Evolutionary conservation across 2,329 filamentous ascomycete genomes (phyloP), one percentile per base, ranked within the genome.

Genomic region (Hypocrella siamensis): DNA sequence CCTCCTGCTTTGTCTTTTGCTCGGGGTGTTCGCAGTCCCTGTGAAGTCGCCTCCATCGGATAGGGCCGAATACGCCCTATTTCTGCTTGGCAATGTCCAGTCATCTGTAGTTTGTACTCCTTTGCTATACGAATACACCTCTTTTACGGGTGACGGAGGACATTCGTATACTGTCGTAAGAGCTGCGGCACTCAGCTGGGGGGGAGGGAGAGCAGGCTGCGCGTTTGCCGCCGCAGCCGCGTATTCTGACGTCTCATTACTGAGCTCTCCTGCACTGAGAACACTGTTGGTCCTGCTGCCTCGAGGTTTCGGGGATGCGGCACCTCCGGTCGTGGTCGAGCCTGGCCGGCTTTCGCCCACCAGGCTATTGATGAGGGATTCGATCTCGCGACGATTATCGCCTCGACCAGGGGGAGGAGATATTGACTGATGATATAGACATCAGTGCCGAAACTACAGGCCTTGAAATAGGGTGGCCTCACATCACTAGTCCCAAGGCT

Each of bases 81-180:
- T 57, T 19, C 65, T 61, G 21, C 65, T 59, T 18, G 67, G 59
- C 35, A 64, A 61, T 14, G 65, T 62, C 73, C 81, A 81, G 39
- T 78, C 74, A 46, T 84, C 79, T 16, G 79, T 74, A 12, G 90
- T 94, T 56, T 98, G 92, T 16, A 96, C 85, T 34, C 77, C 86
- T 60, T 94, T 96, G 65, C 82, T 96, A 64, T 98, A 98, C 32
- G 85, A 93, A 48, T 93, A 85, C 37, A 93, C 66, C 54, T 98
- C 90, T 41, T 79, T 73, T 34, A 78, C 71, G 21, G 79, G 75
- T 15, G 75, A 78, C 1, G 81, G 79, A 2, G 79, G 74, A 40
- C 75, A 80, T 53, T 93, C 86, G 56, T 79, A 85, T 37, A 90
- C 70, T 21, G 82, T 85, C 14, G 76, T 74, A 32, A 84, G 64